These are phyloP conservation scores for Naematelia encephala DNA, from an alignment of 768 basidiomycete species.

Conservation along the genomic window DNA sequence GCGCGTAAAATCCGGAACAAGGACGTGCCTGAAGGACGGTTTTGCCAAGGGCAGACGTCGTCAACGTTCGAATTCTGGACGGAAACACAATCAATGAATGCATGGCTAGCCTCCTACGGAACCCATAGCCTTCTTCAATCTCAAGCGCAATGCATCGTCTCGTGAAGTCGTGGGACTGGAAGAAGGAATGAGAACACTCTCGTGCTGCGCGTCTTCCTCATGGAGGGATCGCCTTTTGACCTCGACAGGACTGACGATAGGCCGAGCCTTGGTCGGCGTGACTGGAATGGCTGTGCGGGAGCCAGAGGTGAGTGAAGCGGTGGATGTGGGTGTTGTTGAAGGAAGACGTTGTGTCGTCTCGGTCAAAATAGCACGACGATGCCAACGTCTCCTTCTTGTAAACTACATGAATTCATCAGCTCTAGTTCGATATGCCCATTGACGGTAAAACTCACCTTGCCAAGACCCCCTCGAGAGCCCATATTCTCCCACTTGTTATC, in stretches of 20 bases:
- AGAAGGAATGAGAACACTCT: neutral
- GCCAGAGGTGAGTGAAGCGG: no score
- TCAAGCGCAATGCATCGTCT: conserved; percentile 42
- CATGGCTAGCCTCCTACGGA: conserved; percentile 27
- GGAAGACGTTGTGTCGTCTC: conserved; percentile 62
- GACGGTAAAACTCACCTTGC: conserved; percentile 57
- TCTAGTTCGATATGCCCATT: no score
- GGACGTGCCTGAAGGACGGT: neutral
- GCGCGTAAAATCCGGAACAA: neutral
- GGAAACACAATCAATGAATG: no score
- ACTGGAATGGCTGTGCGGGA: neutral
- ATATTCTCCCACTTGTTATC: conserved; percentile 92
- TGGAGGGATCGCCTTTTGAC: neutral
- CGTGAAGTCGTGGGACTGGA: conserved; percentile 15
- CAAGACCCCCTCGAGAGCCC: conserved; percentile 73
- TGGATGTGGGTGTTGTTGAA: conserved; percentile 6
- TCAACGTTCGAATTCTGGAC: neutral
- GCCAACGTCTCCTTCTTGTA: conserved; percentile 82
- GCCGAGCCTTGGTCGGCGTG: neutral
- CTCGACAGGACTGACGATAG: neutral
- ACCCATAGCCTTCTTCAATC: conserved; percentile 50
- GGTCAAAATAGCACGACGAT: conserved; percentile 70
- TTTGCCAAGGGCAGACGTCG: no score
- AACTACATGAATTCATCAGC: conserved; percentile 57
- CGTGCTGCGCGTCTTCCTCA: neutral